phyloP scores from a whole-genome alignment of 371 early-diverging fungal species.

The Apophysomyces ossiformis region DNA sequence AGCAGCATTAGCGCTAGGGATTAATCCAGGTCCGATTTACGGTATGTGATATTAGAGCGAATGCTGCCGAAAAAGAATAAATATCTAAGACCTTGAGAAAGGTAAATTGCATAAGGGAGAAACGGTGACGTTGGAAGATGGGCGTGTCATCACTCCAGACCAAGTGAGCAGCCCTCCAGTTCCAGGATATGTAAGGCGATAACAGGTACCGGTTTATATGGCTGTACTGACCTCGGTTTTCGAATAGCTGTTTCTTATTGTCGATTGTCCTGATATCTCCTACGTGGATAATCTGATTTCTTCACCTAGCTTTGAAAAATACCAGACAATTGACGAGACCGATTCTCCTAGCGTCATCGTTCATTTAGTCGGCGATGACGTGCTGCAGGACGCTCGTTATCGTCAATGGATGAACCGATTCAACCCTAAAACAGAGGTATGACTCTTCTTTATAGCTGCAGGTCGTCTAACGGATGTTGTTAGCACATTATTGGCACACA shows the following conservation, averaged over 20 bases:
- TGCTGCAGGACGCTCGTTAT: conserved; percentile 73
- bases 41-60: conserved; percentile 33
- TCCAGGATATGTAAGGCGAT: conserved; percentile 40
- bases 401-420: conserved; percentile 77
- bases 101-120: conserved; percentile 71
- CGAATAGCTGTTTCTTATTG: conserved; percentile 69
- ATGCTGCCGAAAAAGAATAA: neutral
- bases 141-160: conserved; percentile 73
- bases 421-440: conserved; percentile 64
- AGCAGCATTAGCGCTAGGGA: conserved; percentile 77
- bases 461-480: neutral
- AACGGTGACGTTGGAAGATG: conserved; percentile 68
- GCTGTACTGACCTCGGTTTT: neutral
- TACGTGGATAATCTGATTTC: conserved; percentile 67
- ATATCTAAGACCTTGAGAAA: conserved; percentile 12
- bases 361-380: conserved; percentile 72
- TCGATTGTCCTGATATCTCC: conserved; percentile 79
- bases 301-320: conserved; percentile 52
- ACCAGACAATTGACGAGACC: conserved; percentile 28
- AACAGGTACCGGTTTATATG: neutral
- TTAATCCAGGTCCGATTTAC: conserved; percentile 75
- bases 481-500: conserved; percentile 73
- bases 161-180: conserved; percentile 61
- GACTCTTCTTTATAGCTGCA: no score
- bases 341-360: conserved; percentile 53